Conservation (phyloP, 2,329 filamentous ascomycete genomes). For the Harringtonia lauricola region DNA sequence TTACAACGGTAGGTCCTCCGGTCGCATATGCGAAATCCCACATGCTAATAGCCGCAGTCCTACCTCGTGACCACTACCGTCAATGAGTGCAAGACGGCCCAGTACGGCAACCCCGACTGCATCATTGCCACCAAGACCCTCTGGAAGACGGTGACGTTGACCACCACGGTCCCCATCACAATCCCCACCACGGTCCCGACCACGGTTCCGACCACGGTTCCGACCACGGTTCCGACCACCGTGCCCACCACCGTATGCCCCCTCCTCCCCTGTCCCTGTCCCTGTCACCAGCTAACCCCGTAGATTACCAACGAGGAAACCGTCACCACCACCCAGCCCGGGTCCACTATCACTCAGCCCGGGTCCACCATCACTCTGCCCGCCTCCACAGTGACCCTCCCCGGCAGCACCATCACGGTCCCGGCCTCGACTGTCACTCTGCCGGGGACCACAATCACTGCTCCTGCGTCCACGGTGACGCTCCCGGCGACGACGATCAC, state of each 20-base stretch:
- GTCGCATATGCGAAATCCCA: neutral
- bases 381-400: conserved; percentile 6
- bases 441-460: neutral
- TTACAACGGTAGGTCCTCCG: neutral
- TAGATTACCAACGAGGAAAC: neutral
- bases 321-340: neutral
- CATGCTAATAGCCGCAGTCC: neutral
- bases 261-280: no score
- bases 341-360: conserved; percentile 3
- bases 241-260: no score
- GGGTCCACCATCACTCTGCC: conserved; percentile 2
- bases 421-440: conserved; percentile 2
- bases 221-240: no score
- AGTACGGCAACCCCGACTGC: neutral
- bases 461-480: conserved; percentile 2
- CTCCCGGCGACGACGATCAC: conserved; percentile 3
- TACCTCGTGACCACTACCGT: neutral
- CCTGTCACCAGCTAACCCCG: neutral
- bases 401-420: conserved; percentile 4
- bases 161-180: neutral
- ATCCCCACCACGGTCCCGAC: neutral
- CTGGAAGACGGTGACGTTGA: neutral
- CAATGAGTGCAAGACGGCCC: neutral
- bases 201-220: neutral
- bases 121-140: neutral